Evolutionary conservation across 495 filamentous ascomycete species (phyloP).

Genomic region (Letharia columbiana): DNA sequence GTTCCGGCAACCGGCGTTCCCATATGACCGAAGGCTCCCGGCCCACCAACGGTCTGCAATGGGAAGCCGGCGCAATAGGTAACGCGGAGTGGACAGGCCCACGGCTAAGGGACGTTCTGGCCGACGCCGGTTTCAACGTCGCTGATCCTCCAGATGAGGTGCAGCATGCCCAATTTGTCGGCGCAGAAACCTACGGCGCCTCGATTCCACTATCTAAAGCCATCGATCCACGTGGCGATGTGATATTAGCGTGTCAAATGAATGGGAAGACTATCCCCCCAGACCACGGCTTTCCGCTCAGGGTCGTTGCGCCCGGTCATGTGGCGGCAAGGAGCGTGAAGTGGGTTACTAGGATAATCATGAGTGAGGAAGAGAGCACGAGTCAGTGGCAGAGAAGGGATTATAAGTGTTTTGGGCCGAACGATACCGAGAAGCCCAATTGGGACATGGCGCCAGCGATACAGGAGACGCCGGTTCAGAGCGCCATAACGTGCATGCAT

Average conservation of each 20-base stretch:
- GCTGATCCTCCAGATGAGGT: slow-evolving; percentile 25
- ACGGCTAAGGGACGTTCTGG: slow-evolving; percentile 48
- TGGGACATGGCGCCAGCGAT: slow-evolving; percentile 35
- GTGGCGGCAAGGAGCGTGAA: slow-evolving; percentile 50
- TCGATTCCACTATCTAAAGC: slow-evolving; percentile 50
- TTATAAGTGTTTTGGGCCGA: slow-evolving; percentile 41
- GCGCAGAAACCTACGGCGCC: slow-evolving; percentile 51
- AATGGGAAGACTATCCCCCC: slow-evolving; percentile 46
- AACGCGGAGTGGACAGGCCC: slow-evolving; percentile 57
- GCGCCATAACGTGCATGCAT: slow-evolving; percentile 32
- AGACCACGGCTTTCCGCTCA: slow-evolving; percentile 54
- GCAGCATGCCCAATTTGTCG: slow-evolving; percentile 49
- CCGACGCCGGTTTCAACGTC: slow-evolving; percentile 40
- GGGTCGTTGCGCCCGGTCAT: slow-evolving; percentile 53
- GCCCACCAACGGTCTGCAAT: slow-evolving; percentile 51
- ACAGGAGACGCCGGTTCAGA: slow-evolving; percentile 45
- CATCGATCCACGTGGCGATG: slow-evolving; percentile 47
- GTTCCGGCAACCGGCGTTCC: slow-evolving; percentile 52
- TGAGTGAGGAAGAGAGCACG: slow-evolving; percentile 34
- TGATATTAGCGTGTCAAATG: slow-evolving; percentile 53
- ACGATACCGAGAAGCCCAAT: slow-evolving; percentile 26
- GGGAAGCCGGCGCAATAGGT: slow-evolving; percentile 49
- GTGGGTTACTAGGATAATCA: slow-evolving; percentile 37
- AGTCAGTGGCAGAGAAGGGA: slow-evolving; percentile 39
- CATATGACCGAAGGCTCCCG: slow-evolving; percentile 49